Conservation (phyloP, 1,284 basidiomycete genomes). For the Erythrobasidium hasegawianum region DNA sequence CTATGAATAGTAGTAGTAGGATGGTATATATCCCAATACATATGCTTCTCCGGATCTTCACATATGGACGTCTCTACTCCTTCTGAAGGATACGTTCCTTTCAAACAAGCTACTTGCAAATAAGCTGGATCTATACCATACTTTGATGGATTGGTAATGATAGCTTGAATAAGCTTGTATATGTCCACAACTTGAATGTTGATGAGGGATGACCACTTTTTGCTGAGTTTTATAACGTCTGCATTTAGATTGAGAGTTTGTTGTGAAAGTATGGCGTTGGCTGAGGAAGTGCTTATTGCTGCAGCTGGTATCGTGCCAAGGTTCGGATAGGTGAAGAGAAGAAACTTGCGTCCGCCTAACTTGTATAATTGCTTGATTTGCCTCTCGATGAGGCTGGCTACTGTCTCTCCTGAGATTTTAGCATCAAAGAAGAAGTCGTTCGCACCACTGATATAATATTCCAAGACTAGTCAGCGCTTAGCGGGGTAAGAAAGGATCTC, state of each 20-base stretch:
- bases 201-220: constrained; percentile 2
- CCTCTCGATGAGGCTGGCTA: constrained; percentile 7
- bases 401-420: constrained; percentile 13
- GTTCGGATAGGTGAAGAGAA: constrained; percentile 17
- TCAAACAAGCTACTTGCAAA: constrained; percentile 13
- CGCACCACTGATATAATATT: not conserved
- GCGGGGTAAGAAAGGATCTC: not conserved
- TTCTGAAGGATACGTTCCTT: constrained; percentile 5
- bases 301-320: constrained; percentile 13
- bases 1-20: constrained; percentile 14
- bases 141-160: constrained; percentile 11
- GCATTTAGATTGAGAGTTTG: not conserved
- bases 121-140: constrained; percentile 17
- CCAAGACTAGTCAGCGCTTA: not conserved
- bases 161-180: constrained; percentile 1
- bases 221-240: constrained; percentile 13
- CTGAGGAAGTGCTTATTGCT: not conserved
- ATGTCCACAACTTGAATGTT: constrained; percentile 16
- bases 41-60: constrained; percentile 16
- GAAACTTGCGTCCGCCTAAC: constrained; percentile 10
- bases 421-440: constrained; percentile 26
- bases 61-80: constrained; percentile 3
- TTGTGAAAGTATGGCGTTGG: constrained; percentile 7
- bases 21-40: constrained; percentile 28
- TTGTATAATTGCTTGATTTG: constrained; percentile 14